Base-by-base conservation (phyloP, 202 grass and related monocot genomes). In the Panicum hallii region DNA sequence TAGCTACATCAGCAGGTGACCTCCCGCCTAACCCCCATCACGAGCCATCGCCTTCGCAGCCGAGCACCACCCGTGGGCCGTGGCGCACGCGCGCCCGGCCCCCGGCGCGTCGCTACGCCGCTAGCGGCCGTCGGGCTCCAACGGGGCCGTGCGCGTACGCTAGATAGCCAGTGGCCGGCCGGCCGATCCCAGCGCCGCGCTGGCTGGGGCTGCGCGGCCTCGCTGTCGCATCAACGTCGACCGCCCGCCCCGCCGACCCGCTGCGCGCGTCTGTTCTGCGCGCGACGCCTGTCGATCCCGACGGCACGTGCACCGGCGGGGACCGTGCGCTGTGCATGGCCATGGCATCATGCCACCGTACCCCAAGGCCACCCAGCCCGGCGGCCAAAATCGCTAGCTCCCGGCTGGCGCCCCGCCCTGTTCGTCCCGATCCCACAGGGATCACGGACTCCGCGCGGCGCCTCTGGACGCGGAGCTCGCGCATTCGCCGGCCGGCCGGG, bases 231-330 rank as follows among this genome's bases (percentile, higher is more conserved):
- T 89, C 87, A 75, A 85, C 76, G 70, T 85, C 77, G 76, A 82
- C 67, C 67, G 53, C 53, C 32, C 2, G 23, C 85, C 16, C 60
- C 20, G 20, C 53, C 12, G 49, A 14, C 49, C 62, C 2, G 5
- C 15, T 12, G 41, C 67, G 26, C 53, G 20, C 73, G 5, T n/a
- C 74, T 20, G 1, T 43, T 44, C 11, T 23, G 17, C 11, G 32
- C 47, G 47, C 55, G 67, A 56, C 23, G 62, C 61, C 60, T 41
- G 53, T 75, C 42, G 53, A 52, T 79, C 79, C 56, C 74, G 67
- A 58, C 79, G 67, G 84, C 83, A 86, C 79, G 84, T 86, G 83
- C 88, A 86, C 58, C 60, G 4, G 4, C 40, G 84, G 87, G 87
- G 87, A 89, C 87, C 87, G 81, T 22, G 36, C 48, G 15, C 15